Base-by-base conservation (phyloP, 768 basidiomycete genomes). In the Coprinopsis marcescibilis region DNA sequence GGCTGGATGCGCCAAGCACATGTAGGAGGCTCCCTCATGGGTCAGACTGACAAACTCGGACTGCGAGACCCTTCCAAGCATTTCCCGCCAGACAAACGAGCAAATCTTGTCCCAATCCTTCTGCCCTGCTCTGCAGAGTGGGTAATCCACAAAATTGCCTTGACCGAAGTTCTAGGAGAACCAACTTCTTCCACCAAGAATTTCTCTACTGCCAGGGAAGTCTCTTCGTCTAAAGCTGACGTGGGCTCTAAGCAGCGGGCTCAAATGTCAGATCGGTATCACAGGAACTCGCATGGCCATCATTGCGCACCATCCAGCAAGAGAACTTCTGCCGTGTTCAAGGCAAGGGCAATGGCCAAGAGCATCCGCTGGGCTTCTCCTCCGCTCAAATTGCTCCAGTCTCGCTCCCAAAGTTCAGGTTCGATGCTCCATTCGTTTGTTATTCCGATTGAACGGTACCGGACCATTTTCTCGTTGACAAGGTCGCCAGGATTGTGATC, bases 301-400 rank as follows among this genome's bases (percentile, higher is more conserved):
- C n/a, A 36, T 30, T 13, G 67, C 77, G 39, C 33, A 89, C 91
- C 92, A 58, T 87, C 92, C 33, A 84, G 70, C 42, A 94, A 70
- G 13, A 95, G 64, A 0, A 94, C 69, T 57, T 93, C 89, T 0
- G 89, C 88, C 0, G 80, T 79, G 38, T 81, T 71, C 34, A 91
- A 60, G 1, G 86, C 83, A 1, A 90, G 59, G 0, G 86, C 86
- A 7, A 83, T 72, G 14, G 90, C 86, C 44, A 94, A 61, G 8
- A 83, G 78, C n/a, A 93, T 76, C 38, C 92, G 72, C 61, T 95
- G 92, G 1, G 80, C 75, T 61, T 95, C 92, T 14, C 92, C 92
- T 1, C 90, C 92, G 54, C 87, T 90, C 56, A 95, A 65, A 36
- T 76, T 80, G 7, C 77, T 64, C 92, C 92, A 95, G 11, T 76